phyloP scores from a whole-genome alignment of 305 asterid species.

The Fraxinus angustifolia region DNA sequence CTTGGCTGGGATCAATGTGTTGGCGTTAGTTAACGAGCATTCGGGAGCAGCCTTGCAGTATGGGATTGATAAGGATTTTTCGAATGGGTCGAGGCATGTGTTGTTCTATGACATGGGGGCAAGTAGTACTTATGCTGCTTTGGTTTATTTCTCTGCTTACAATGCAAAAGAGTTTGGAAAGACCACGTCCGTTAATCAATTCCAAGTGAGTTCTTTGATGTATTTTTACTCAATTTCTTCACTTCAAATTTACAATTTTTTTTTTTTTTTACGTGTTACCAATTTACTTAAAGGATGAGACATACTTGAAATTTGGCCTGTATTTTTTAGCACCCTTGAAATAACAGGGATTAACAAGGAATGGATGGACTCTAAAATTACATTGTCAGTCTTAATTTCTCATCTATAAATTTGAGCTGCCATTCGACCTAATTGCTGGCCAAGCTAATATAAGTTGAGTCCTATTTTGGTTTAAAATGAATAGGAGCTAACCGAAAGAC shows the following conservation, averaged over 20 bases:
- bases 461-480: neutral
- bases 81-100: slow-evolving; percentile 77
- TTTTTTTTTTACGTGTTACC: neutral
- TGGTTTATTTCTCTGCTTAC: slow-evolving; percentile 86
- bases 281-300: neutral
- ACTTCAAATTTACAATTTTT: neutral
- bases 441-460: neutral
- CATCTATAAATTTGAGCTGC: neutral
- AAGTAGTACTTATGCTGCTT: slow-evolving; percentile 85
- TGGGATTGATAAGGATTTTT: slow-evolving; percentile 93
- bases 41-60: slow-evolving; percentile 94
- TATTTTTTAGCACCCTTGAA: neutral
- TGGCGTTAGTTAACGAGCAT: slow-evolving; percentile 85
- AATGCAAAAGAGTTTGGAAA: slow-evolving; percentile 77
- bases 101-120: slow-evolving; percentile 97
- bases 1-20: slow-evolving; percentile 83
- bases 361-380: neutral
- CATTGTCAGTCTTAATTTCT: neutral
- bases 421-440: neutral
- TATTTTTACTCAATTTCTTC: neutral
- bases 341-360: neutral
- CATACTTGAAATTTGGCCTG: neutral
- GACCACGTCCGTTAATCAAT: slow-evolving; percentile 76
- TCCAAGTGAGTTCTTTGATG: slow-evolving; percentile 52
- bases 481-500: neutral